These are phyloP conservation scores for Apodospora peruviana DNA, from an alignment of 495 filamentous ascomycete genomes.

Conservation along the genomic window DNA sequence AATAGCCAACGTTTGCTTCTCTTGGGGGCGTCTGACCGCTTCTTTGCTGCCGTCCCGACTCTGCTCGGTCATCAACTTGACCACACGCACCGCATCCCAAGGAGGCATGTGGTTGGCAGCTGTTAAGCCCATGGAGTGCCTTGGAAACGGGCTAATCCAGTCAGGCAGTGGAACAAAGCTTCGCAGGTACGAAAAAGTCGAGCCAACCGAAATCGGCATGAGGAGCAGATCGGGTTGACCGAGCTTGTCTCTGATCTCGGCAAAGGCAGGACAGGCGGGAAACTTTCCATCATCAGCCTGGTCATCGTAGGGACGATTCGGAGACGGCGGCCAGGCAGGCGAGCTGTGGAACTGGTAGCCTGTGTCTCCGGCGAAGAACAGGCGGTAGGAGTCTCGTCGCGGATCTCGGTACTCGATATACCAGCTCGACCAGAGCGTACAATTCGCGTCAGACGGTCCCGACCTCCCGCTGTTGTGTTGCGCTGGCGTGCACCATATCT, in stretches of 20 bases:
- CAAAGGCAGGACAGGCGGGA: conserved; percentile 23
- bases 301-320: not conserved
- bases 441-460: conserved; percentile 19
- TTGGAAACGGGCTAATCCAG: conserved; percentile 21
- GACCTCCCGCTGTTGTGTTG: conserved; percentile 42
- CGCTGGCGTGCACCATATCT: conserved; percentile 35
- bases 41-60: not conserved
- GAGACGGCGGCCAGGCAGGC: conserved; percentile 20
- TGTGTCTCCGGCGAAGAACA: conserved; percentile 28
- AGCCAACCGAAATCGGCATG: conserved; percentile 22
- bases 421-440: conserved; percentile 51
- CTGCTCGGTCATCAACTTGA: conserved; percentile 17
- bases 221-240: conserved; percentile 20
- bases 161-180: conserved; percentile 22
- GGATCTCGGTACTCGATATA: conserved; percentile 24
- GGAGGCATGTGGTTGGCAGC: conserved; percentile 27
- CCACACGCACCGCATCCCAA: conserved; percentile 27
- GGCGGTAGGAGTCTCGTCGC: conserved; percentile 1
- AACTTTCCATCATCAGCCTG: conserved; percentile 7
- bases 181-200: conserved; percentile 23
- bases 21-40: no score
- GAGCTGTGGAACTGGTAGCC: conserved; percentile 26
- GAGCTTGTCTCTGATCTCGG: conserved; percentile 14
- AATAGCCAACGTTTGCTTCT: conserved; percentile 11
- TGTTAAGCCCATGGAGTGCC: conserved; percentile 16